These are phyloP conservation scores for Tulasnella sp. DNA, from an alignment of 768 basidiomycete genomes.

Conservation along the genomic window DNA sequence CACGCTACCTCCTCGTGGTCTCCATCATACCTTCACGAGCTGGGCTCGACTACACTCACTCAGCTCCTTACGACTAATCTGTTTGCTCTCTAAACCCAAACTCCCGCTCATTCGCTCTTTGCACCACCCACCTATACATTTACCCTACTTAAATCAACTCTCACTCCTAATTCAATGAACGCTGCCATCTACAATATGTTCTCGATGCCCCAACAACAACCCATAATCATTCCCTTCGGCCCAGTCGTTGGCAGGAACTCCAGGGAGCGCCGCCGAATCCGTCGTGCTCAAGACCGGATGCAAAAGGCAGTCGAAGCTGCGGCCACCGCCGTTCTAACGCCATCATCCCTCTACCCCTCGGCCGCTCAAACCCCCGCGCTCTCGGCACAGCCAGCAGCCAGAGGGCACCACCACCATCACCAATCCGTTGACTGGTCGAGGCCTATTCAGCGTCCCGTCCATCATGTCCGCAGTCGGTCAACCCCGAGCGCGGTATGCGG, in stretches of 20 bases:
- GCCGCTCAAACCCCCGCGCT: not conserved
- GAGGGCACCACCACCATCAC: not conserved
- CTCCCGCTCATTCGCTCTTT: not conserved
- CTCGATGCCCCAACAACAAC: not conserved
- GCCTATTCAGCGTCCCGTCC: not conserved
- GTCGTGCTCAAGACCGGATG: constrained; percentile 3
- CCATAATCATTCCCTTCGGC: not conserved
- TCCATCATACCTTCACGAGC: not conserved
- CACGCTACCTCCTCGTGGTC: not conserved
- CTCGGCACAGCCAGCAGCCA: not conserved
- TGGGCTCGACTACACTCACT: not conserved
- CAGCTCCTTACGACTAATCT: not conserved
- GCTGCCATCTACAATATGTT: not conserved
- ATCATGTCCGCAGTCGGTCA: not conserved
- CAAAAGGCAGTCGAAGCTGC: constrained; percentile 3
- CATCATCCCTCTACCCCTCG: not conserved
- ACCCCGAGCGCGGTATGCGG: not conserved
- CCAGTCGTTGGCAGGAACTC: constrained; percentile 4
- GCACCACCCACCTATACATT: not conserved
- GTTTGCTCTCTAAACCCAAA: not conserved
- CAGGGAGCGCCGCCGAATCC: constrained; percentile 6
- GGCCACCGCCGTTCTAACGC: not conserved
- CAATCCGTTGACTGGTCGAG: not conserved
- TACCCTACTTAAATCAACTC: not conserved
- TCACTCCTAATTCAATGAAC: not conserved